Percentiles rank a stretch among this genome's conserved stretches.
Evolutionary conservation across 306 rosid species (phyloP).

Genomic region (Quercus gilva): DNA sequence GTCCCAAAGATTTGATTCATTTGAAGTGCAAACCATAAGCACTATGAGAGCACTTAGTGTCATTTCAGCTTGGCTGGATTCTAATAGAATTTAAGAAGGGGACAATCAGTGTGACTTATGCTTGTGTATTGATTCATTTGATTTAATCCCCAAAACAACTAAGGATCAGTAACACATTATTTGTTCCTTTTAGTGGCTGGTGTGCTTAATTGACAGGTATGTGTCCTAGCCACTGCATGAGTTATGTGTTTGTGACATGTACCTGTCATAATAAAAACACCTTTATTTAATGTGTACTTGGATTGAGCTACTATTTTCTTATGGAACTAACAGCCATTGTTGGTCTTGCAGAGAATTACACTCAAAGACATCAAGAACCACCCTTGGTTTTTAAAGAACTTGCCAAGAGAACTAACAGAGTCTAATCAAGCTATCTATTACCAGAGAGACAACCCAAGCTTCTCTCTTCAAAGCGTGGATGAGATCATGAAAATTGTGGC

Average conservation of each 20-base stretch:
- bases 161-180: not conserved
- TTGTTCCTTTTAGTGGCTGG: not conserved
- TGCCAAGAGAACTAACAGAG: slow-evolving; percentile 80
- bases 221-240: too few relatives aligned
- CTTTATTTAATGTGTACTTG: slow-evolving; percentile 8
- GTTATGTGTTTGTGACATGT: not conserved
- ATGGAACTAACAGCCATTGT: slow-evolving; percentile 15
- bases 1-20: too few relatives aligned
- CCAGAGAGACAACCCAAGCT: slow-evolving; percentile 66
- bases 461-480: slow-evolving; percentile 57
- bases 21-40: too few relatives aligned
- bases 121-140: too few relatives aligned
- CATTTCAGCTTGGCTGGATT: too few relatives aligned
- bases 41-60: too few relatives aligned
- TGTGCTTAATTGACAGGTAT: not conserved
- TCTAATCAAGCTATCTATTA: slow-evolving; percentile 61
- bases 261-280: not conserved
- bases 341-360: slow-evolving; percentile 54
- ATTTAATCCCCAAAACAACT: too few relatives aligned
- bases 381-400: slow-evolving; percentile 82
- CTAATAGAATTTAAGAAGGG: too few relatives aligned
- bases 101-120: too few relatives aligned
- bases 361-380: slow-evolving; percentile 76
- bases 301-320: slow-evolving; percentile 2
- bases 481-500: slow-evolving; percentile 73